A percentile compares a stretch with the other conserved stretches of the same genome.
Evolutionary conservation across 2,329 filamentous ascomycete genomes (phyloP).

Genomic region (Elsinoe perseae): DNA sequence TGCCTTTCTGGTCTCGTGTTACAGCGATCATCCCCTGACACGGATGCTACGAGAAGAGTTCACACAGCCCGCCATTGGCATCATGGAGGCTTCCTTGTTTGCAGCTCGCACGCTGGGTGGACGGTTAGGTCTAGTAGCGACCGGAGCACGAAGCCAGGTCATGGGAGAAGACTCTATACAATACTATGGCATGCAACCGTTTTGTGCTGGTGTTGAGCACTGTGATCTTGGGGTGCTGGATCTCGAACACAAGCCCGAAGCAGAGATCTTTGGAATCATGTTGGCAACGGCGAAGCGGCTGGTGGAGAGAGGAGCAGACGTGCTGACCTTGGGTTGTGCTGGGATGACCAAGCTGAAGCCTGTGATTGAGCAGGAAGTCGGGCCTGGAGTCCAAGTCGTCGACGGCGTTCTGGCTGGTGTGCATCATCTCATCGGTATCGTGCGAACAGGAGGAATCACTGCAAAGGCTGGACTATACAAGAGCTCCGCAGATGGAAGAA

Average conservation of each 20-base stretch:
- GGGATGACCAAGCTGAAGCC: slow-evolving; percentile 43
- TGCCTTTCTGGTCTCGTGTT: slow-evolving; percentile 45
- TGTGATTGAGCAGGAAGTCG: slow-evolving; percentile 42
- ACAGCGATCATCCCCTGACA: slow-evolving; percentile 42
- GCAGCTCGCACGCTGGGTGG: slow-evolving; percentile 43
- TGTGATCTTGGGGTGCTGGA: slow-evolving; percentile 40
- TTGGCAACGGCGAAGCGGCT: slow-evolving; percentile 33
- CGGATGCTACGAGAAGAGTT: slow-evolving; percentile 42
- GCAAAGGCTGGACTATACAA: slow-evolving; percentile 40
- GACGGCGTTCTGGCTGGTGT: slow-evolving; percentile 46
- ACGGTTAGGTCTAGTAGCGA: slow-evolving; percentile 40
- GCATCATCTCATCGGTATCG: slow-evolving; percentile 39
- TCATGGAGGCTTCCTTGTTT: slow-evolving; percentile 47
- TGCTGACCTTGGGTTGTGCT: slow-evolving; percentile 41
- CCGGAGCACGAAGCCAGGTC: slow-evolving; percentile 34
- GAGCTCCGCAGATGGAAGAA: slow-evolving; percentile 33
- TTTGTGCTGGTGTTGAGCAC: slow-evolving; percentile 37
- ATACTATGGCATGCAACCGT: slow-evolving; percentile 36
- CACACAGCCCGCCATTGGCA: slow-evolving; percentile 40
- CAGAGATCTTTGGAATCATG: slow-evolving; percentile 36
- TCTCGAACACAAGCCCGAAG: slow-evolving; percentile 34
- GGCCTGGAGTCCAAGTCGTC: slow-evolving; percentile 41
- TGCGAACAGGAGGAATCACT: slow-evolving; percentile 40
- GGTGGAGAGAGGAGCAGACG: slow-evolving; percentile 38
- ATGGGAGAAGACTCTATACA: slow-evolving; percentile 36